Evolutionary conservation across 2,329 filamentous ascomycete genomes (phyloP).

Genomic region (Amylocarpus encephaloides): DNA sequence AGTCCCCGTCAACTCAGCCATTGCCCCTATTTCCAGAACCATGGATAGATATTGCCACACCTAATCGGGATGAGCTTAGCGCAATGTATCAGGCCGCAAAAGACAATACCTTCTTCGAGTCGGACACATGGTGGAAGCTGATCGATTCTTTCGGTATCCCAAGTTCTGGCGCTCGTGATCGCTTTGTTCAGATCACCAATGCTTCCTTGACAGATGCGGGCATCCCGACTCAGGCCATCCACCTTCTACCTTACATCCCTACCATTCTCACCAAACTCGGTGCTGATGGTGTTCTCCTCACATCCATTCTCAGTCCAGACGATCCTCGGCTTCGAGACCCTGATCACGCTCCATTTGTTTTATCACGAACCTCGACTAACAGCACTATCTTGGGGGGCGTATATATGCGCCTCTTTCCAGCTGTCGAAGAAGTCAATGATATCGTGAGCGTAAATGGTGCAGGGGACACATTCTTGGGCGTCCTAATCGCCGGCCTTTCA

Average conservation of each 20-base stretch:
- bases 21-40: constrained; percentile 50
- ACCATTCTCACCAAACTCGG: constrained; percentile 83
- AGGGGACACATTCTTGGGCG: constrained; percentile 87
- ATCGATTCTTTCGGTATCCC: constrained; percentile 75
- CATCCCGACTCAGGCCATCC: constrained; percentile 74
- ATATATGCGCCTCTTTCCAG: constrained; percentile 66
- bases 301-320: constrained; percentile 59
- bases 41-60: constrained; percentile 68
- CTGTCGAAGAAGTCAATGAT: constrained; percentile 59
- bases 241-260: constrained; percentile 83
- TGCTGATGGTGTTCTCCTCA: constrained; percentile 53
- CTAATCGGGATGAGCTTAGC: constrained; percentile 74
- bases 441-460: constrained; percentile 89
- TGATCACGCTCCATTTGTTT: constrained; percentile 61
- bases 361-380: constrained; percentile 53
- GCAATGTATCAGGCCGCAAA: constrained; percentile 72
- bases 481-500: constrained; percentile 72
- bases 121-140: constrained; percentile 67
- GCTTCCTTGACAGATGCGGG: constrained; percentile 67
- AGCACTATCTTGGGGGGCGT: constrained; percentile 61
- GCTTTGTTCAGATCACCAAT: constrained; percentile 63
- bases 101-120: constrained; percentile 60
- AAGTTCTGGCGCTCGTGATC: constrained; percentile 60
- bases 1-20: background rate
- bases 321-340: constrained; percentile 61